Base-by-base conservation (phyloP, 2,329 filamentous ascomycete genomes). In the Fusarium chlamydosporum region DNA sequence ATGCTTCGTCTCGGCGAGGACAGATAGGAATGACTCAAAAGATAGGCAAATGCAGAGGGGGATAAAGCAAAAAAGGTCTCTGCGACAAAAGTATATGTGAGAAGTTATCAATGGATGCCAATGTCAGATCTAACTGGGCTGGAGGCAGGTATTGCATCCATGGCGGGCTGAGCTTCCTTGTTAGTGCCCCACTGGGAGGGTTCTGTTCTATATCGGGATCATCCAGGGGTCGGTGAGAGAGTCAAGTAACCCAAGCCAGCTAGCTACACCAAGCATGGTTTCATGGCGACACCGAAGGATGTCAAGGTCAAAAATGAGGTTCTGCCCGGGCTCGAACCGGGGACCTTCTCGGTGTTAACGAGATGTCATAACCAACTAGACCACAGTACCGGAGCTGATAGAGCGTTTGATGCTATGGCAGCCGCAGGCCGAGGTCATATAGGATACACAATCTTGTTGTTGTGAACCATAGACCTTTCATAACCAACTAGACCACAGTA, bases 281-380 rank as follows among this genome's bases (percentile, higher is more conserved):
- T 60, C 58, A 61, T 54, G 56, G 33, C 56, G 41, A 57, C 42
- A 26, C 52, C 41, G 41, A 59, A 18, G 27, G 34, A 8, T n/a
- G 9, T 8, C 8, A 23, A 47, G 7, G 13, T 20, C 27, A 40
- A 37, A 38, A 18, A 40, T 4, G 34, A 51, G n/a, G 46, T 65
- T 65, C 45, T 31, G 45, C 40, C 61, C 45, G 52, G 60, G 52
- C 58, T 64, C 29, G 52, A 65, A 59, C 60, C 45, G 60, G 45
- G 40, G 53, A 65, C 46, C 53, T 59, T 65, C 40, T 60, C 54
- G 41, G 40, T 65, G 41, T 65, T 60, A 43, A 65, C 45, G 60
- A 65, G 52, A 56, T 63, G 57, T 42, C 42, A 63, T 63, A 62
- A 48, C 47, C 56, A 62, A 62, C 57, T 55, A 63, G 60, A 61